Evolutionary conservation across 768 basidiomycete species (phyloP).

Genomic region (Pulveroboletus ravenelii): DNA sequence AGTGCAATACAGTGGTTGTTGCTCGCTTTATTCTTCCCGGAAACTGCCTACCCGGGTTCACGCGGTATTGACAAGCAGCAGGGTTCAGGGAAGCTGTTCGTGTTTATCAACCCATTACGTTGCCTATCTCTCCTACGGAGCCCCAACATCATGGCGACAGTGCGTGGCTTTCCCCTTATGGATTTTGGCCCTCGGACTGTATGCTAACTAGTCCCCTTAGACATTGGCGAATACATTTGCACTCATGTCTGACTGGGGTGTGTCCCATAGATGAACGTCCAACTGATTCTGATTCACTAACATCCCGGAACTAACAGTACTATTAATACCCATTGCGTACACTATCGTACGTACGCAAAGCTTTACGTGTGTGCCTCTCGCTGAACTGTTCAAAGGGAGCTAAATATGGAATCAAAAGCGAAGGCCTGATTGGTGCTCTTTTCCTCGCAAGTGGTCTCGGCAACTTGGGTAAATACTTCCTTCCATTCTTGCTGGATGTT

Average conservation of each 20-base stretch:
- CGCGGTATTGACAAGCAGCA: slow-evolving; percentile 47
- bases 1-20: slow-evolving; percentile 37
- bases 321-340: slow-evolving; percentile 60
- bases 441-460: slow-evolving; percentile 28
- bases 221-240: slow-evolving; percentile 36
- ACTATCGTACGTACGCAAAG: slow-evolving; percentile 47
- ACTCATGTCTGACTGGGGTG: slow-evolving; percentile 29
- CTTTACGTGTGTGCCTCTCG: not conserved
- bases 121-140: slow-evolving; percentile 50
- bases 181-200: too few species aligned
- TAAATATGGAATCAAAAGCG: slow-evolving; percentile 23
- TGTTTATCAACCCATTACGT: slow-evolving; percentile 57
- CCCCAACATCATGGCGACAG: slow-evolving; percentile 54
- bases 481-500: not conserved
- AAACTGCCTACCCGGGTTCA: slow-evolving; percentile 60
- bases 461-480: slow-evolving; percentile 15
- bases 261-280: slow-evolving; percentile 19
- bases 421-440: slow-evolving; percentile 20
- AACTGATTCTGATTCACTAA: not conserved
- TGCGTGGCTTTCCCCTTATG: slow-evolving; percentile 29
- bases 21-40: slow-evolving; percentile 51
- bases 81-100: slow-evolving; percentile 24
- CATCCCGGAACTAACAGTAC: slow-evolving; percentile 16
- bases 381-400: slow-evolving; percentile 40
- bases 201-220: slow-evolving; percentile 23